A percentile compares a stretch with the other conserved stretches of the same genome.
Conservation (phyloP, 1,284 basidiomycete genomes). For the Boletus calvinii region DNA sequence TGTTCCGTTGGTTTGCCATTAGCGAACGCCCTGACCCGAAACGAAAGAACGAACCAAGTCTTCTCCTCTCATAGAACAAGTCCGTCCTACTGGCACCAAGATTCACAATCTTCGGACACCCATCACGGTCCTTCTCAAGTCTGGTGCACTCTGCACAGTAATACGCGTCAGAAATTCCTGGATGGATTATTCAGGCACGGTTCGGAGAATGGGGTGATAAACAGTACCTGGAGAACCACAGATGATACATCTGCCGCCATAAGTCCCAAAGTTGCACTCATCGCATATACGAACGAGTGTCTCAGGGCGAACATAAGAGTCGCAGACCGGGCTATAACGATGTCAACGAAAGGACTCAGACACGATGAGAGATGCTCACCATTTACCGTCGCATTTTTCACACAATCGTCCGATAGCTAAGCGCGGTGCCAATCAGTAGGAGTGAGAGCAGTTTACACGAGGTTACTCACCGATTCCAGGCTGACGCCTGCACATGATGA, state of each 20-base stretch:
- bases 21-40: background rate
- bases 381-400: constrained; percentile 99
- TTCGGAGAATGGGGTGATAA: constrained; percentile 4
- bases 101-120: constrained; percentile 99
- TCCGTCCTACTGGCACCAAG: constrained; percentile 88
- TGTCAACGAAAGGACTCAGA: background rate
- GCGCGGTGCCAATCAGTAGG: constrained; percentile 4
- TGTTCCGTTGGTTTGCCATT: constrained; percentile 28
- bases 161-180: constrained; percentile 95
- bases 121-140: constrained; percentile 96
- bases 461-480: constrained; percentile 82
- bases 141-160: constrained; percentile 97
- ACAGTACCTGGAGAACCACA: constrained; percentile 86
- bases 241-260: constrained; percentile 96
- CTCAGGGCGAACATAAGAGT: constrained; percentile 98
- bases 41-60: constrained; percentile 42
- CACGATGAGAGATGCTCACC: constrained; percentile 52
- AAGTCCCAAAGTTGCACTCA: constrained; percentile 98
- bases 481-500: constrained; percentile 96
- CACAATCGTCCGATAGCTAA: constrained; percentile 94
- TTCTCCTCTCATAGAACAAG: constrained; percentile 84
- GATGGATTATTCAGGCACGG: background rate
- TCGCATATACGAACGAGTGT: constrained; percentile 98
- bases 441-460: background rate
- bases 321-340: constrained; percentile 85